Conservation (phyloP, 768 basidiomycete genomes). For the Podaxis sp. region DNA sequence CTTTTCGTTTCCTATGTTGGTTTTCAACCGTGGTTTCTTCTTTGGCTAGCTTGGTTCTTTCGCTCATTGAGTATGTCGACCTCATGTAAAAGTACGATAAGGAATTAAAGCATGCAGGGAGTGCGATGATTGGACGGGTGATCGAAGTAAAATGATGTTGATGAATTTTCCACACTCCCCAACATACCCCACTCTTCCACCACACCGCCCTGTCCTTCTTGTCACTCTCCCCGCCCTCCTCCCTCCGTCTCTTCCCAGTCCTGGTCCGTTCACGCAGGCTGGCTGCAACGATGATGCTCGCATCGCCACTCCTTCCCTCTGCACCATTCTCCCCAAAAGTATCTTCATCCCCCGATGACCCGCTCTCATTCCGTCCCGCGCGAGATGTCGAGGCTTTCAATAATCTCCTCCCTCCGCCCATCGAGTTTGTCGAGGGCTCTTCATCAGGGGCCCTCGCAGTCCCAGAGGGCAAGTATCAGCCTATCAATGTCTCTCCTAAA, state of each 20-base stretch:
- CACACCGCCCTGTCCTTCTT: neutral
- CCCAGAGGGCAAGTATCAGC: slow-evolving; percentile 75
- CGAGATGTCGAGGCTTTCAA: slow-evolving; percentile 77
- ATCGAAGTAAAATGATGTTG: slow-evolving; percentile 15
- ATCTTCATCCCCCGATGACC: slow-evolving; percentile 51
- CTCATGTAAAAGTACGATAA: neutral
- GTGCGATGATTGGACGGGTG: slow-evolving; percentile 3
- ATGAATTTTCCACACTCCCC: slow-evolving; percentile 9
- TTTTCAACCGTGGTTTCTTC: neutral
- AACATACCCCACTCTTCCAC: neutral
- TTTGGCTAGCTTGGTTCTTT: neutral
- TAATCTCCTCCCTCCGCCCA: slow-evolving; percentile 72
- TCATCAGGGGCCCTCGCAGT: slow-evolving; percentile 74
- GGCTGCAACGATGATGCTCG: slow-evolving; percentile 54
- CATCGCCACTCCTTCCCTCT: slow-evolving; percentile 58
- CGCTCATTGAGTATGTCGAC: neutral
- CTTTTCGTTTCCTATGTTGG: neutral
- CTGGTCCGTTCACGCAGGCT: slow-evolving; percentile 7
- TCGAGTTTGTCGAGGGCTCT: slow-evolving; percentile 84
- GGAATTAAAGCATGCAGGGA: neutral
- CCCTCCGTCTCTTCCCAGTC: neutral
- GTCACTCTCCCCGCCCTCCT: neutral
- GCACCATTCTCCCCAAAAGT: slow-evolving; percentile 34
- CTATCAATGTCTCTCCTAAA: slow-evolving; percentile 72
- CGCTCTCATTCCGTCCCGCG: slow-evolving; percentile 59